Conservation (phyloP, 345 rosid species). For the Brassica carinata region DNA sequence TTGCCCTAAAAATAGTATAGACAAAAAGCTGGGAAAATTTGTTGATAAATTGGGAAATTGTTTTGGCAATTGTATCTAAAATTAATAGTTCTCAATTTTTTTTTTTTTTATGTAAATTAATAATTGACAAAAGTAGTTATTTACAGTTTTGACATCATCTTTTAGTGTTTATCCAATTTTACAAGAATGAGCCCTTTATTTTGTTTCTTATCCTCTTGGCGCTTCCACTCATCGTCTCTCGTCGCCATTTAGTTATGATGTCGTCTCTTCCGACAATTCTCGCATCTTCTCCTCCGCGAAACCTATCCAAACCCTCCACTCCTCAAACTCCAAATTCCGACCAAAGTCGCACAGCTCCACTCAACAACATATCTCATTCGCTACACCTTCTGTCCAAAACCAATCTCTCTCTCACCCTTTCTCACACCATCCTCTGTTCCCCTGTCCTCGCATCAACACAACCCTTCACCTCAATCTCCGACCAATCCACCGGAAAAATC, state of each 20-base stretch:
- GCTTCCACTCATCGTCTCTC: slow-evolving; percentile 20
- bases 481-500: slow-evolving; percentile 51
- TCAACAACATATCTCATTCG: background rate
- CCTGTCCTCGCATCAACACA: slow-evolving; percentile 66
- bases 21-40: too few relatives aligned
- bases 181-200: background rate
- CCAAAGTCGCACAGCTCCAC: background rate
- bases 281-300: slow-evolving; percentile 31
- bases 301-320: slow-evolving; percentile 3
- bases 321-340: background rate
- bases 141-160: too few relatives aligned
- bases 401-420: slow-evolving; percentile 44
- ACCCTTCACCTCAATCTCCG: slow-evolving; percentile 34
- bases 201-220: slow-evolving; percentile 24
- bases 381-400: slow-evolving; percentile 35
- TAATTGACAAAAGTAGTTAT: too few relatives aligned
- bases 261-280: slow-evolving; percentile 31
- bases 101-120: too few relatives aligned
- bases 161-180: too few relatives aligned
- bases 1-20: too few relatives aligned
- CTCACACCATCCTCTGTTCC: slow-evolving; percentile 46
- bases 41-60: too few relatives aligned
- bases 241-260: slow-evolving; percentile 25
- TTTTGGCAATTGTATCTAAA: too few relatives aligned
- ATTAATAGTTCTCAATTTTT: too few relatives aligned